Evolutionary conservation across 495 filamentous ascomycete genomes (phyloP).

Genomic region (Pyronema domesticum): DNA sequence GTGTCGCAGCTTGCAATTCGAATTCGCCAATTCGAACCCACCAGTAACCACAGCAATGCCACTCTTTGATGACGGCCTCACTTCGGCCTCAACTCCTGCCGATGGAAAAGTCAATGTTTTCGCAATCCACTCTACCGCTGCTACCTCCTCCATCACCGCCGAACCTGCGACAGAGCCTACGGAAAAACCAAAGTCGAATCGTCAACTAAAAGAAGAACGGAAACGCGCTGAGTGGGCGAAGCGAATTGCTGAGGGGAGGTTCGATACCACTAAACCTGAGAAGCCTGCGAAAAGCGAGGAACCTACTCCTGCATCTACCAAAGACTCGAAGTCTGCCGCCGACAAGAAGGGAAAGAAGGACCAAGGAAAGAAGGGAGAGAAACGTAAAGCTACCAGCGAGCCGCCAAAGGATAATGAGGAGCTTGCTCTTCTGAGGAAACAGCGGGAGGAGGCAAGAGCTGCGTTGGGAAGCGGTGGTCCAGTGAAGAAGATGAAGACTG

Average conservation of each 20-base stretch:
- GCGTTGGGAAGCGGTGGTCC: too few relatives aligned
- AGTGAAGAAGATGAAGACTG: background rate
- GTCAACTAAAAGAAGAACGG: background rate
- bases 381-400: too few relatives aligned
- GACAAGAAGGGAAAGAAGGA: background rate
- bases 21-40: background rate
- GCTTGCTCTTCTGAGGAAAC: too few relatives aligned
- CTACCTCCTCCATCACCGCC: background rate
- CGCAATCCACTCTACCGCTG: background rate
- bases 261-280: too few relatives aligned
- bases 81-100: background rate
- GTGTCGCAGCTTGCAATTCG: too few relatives aligned
- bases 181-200: constrained; percentile 3
- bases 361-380: background rate
- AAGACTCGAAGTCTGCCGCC: background rate
- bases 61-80: background rate
- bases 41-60: background rate
- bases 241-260: background rate
- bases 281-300: background rate
- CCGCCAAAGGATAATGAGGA: too few relatives aligned
- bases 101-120: background rate
- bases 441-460: too few relatives aligned
- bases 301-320: background rate
- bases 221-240: background rate
- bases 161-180: background rate